Base-by-base conservation (phyloP, 2,329 filamentous ascomycete genomes). In the Cercospora janseana region DNA sequence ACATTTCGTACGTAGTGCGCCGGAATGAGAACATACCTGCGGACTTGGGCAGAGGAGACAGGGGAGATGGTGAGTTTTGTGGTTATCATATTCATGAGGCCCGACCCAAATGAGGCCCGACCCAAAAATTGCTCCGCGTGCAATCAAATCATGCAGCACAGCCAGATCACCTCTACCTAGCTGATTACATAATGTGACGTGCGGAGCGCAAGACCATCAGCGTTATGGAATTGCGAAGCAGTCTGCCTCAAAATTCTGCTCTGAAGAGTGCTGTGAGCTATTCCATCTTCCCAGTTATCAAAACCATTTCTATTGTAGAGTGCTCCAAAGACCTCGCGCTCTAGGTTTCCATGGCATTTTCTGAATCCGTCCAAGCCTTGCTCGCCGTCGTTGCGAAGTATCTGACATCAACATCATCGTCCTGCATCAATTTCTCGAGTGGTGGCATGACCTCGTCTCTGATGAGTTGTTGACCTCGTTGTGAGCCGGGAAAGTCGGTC, bases 391-490 rank as follows among this genome's bases (percentile, higher is more conserved):
- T 95, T 58, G 93, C 93, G 74, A 95, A 98, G 77, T 92, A 98
- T 70, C 93, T 84, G 66, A 98, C 93, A 74, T 98, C 93, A 62
- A 97, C 92, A 74, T 98, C 93, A 60, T 94, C 88, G 69, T 98
- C 93, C 74, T 92, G 87, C 77, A 96, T 91, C 65, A 98, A 79
- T 77, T 96, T 96, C 76, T 92, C 87, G 62, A 98, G 75, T 68
- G 89, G 92, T 20, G 92, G 91, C 66, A 95, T 74, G 67, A 97
- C 85, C 66, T 88, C 85, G 26, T 66, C 63, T 43, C 62, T 55
- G 46, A 69, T 64, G 6, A 68, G 55, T 42, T 64, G 60, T 34
- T 65, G 59, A 27, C 66, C 66, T 56, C 62, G 61, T 16, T 60
- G 46, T 35, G 60, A 64, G 27, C 63, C 60, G 15, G 88, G 69